Conservation (phyloP, 176 grass and related monocot species). For the Oryza punctata region DNA sequence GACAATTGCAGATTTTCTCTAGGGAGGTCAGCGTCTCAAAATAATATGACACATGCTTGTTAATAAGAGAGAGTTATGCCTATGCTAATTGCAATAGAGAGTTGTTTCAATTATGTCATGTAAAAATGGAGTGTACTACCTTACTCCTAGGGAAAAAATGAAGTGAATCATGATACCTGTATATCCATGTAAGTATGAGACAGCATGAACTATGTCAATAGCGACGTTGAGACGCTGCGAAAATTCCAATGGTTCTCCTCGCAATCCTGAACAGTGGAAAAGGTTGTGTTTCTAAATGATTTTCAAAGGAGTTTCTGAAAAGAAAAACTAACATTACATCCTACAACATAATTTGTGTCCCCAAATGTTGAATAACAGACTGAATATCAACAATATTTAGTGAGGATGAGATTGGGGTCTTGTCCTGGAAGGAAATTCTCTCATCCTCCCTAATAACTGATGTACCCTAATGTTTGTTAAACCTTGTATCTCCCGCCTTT, state of each 20-base stretch:
- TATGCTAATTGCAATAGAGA: neutral
- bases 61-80: neutral
- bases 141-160: neutral
- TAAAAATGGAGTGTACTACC: no score
- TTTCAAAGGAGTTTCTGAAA: neutral
- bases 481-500: no score
- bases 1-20: neutral
- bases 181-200: slow-evolving; percentile 87
- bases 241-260: slow-evolving; percentile 57
- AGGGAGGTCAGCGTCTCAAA: neutral
- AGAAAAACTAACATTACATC: neutral
- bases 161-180: slow-evolving; percentile 47
- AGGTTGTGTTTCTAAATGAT: neutral
- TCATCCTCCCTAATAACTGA: no score
- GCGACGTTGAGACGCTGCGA: slow-evolving; percentile 76
- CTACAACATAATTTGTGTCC: neutral
- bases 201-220: slow-evolving; percentile 81
- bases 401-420: no score
- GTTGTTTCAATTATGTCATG: neutral
- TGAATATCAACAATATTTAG: slow-evolving; percentile 5
- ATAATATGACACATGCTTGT: neutral
- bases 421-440: no score
- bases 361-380: neutral
- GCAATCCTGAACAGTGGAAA: slow-evolving; percentile 48
- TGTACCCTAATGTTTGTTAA: no score